These are phyloP conservation scores for Gracilaria domingensis DNA, from an alignment of 23 red algal genomes.

Conservation along the genomic window DNA sequence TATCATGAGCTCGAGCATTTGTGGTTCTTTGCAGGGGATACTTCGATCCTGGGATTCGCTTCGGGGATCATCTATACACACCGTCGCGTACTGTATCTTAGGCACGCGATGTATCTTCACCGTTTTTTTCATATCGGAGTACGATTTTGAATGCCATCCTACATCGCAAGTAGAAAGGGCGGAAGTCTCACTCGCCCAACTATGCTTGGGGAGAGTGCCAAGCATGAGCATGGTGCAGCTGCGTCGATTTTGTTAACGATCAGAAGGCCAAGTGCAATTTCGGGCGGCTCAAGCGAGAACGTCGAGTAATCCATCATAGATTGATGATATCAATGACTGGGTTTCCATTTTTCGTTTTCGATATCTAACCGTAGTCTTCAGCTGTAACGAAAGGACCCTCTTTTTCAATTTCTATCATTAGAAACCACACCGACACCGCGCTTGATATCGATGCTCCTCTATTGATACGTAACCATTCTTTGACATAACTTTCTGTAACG, in stretches of 20 bases:
- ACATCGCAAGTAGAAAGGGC: background rate
- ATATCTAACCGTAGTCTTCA: background rate
- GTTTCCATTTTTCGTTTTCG: background rate
- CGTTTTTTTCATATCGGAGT: background rate
- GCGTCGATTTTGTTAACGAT: no score
- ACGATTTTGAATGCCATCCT: background rate
- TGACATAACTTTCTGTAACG: background rate
- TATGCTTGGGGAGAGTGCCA: background rate
- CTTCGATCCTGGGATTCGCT: background rate
- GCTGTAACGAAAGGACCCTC: background rate
- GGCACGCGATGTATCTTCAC: no score
- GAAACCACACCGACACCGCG: background rate
- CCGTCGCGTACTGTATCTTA: no score
- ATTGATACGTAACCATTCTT: background rate
- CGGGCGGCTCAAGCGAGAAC: background rate
- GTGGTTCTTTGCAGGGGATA: background rate
- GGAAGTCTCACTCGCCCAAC: background rate
- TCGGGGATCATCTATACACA: background rate
- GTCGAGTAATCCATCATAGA: background rate
- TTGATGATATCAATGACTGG: background rate
- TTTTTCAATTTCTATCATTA: background rate
- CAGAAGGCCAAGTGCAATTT: background rate
- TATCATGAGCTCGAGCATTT: conserved; percentile 18
- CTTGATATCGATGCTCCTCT: background rate
- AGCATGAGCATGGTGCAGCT: no score